Percentiles rank a stretch among this genome's conserved stretches.
Evolutionary conservation across 1,284 basidiomycete genomes (phyloP).

Genomic region (Pyrrhoderma noxium): DNA sequence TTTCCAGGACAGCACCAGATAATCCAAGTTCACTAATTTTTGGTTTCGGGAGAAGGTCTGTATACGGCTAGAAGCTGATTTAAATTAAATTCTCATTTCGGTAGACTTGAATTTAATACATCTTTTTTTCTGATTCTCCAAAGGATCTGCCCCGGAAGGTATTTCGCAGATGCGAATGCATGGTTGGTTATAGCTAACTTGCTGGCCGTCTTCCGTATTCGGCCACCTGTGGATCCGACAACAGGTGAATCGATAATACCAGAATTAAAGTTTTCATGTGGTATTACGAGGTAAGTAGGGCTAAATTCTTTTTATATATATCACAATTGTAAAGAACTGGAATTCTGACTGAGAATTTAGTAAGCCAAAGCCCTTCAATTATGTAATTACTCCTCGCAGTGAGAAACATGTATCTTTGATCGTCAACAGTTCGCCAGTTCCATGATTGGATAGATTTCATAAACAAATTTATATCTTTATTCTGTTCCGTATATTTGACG

Average conservation of each 20-base stretch:
- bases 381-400: constrained; percentile 4
- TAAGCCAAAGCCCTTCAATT: constrained; percentile 9
- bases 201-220: constrained; percentile 21
- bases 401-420: constrained; percentile 4
- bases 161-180: constrained; percentile 17
- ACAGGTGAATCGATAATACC: constrained; percentile 4
- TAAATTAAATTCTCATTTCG: too few relatives aligned
- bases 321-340: not conserved
- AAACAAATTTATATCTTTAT: not conserved
- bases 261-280: constrained; percentile 7
- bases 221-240: constrained; percentile 4
- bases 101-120: too few relatives aligned
- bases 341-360: not conserved
- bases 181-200: constrained; percentile 21
- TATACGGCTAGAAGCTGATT: too few relatives aligned
- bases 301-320: not conserved
- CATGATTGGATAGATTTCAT: not conserved
- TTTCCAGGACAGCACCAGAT: constrained; percentile 5
- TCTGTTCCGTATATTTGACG: too few relatives aligned
- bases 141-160: constrained; percentile 21
- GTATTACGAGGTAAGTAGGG: constrained; percentile 7
- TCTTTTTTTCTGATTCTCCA: not conserved
- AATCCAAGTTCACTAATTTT: constrained; percentile 11
- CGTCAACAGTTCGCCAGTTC: not conserved
- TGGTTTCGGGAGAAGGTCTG: constrained; percentile 15